These are phyloP conservation scores for Candida sanyiensis DNA, from an alignment of 805 yeast genomes.

Conservation along the genomic window DNA sequence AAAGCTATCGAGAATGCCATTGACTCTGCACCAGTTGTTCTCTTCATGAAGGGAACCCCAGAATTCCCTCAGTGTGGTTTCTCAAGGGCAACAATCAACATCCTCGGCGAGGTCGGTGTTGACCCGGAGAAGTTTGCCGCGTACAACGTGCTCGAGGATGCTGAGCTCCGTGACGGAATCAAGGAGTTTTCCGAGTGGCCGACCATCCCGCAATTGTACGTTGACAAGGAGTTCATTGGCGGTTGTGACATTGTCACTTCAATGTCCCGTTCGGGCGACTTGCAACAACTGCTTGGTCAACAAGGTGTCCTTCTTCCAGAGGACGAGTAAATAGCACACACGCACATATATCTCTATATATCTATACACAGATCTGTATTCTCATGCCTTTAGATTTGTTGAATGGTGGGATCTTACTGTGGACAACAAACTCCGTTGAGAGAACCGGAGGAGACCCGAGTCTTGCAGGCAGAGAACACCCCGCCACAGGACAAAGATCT, in stretches of 20 bases:
- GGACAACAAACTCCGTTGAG: conserved; percentile 36
- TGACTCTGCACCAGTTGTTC: conserved; percentile 84
- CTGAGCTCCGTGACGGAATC: conserved; percentile 89
- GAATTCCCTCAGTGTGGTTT: conserved; percentile 98
- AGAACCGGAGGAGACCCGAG: conserved; percentile 17
- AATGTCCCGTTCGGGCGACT: conserved; percentile 90
- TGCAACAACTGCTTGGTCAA: conserved; percentile 74
- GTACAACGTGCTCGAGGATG: conserved; percentile 91
- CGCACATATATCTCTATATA: no score
- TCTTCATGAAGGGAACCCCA: conserved; percentile 98
- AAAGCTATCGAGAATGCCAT: conserved; percentile 85
- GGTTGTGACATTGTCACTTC: conserved; percentile 94
- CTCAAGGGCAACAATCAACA: conserved; percentile 88
- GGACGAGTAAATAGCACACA: conserved; percentile 31
- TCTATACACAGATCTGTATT: conserved; percentile 20
- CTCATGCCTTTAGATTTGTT: conserved; percentile 40
- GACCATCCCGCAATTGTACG: conserved; percentile 93
- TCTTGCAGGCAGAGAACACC: no score
- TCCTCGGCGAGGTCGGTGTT: conserved; percentile 93
- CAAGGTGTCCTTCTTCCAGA: conserved; percentile 79
- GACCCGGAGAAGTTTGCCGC: conserved; percentile 97
- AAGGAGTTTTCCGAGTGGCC: conserved; percentile 98
- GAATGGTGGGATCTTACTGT: conserved; percentile 20
- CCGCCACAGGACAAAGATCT: no score
- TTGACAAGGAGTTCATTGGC: conserved; percentile 87